A percentile compares a stretch with the other conserved stretches of the same genome.
phyloP scores from a whole-genome alignment of 116 monocot species.

The Phalaenopsis hybrid region DNA sequence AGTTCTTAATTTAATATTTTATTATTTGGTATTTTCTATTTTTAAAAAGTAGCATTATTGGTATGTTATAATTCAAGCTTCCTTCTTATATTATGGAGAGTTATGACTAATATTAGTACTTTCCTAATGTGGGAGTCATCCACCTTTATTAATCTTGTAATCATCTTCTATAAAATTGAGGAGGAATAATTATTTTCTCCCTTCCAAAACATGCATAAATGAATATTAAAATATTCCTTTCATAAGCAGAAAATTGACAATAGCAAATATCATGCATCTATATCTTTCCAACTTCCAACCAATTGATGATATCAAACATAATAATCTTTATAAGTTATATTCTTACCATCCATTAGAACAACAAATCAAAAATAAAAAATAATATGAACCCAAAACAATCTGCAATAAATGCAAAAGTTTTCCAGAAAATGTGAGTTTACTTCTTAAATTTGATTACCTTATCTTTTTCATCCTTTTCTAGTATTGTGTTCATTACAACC shows the following conservation, averaged over 20 bases:
- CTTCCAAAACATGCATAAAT: background rate
- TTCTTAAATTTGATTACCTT: constrained; percentile 37
- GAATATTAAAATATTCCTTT: background rate
- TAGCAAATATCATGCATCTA: background rate
- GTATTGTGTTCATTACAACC: constrained; percentile 72
- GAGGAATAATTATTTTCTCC: too few species aligned
- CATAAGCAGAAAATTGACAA: background rate
- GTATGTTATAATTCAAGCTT: too few species aligned
- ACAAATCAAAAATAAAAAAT: constrained; percentile 3
- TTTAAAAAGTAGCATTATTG: too few species aligned
- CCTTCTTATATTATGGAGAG: too few species aligned
- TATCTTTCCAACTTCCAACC: background rate
- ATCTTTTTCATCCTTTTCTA: constrained; percentile 76
- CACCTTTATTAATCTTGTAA: too few species aligned
- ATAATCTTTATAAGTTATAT: background rate
- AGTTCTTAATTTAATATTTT: too few species aligned
- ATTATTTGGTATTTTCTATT: too few species aligned
- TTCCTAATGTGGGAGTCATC: too few species aligned
- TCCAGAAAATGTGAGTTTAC: background rate
- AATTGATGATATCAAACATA: background rate
- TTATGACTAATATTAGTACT: too few species aligned
- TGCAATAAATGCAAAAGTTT: background rate
- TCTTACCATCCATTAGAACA: background rate
- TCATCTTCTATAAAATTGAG: too few species aligned
- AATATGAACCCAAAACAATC: background rate